Base-by-base conservation (phyloP, 2,329 filamentous ascomycete species). In the Gnomoniopsis smithogilvyi region DNA sequence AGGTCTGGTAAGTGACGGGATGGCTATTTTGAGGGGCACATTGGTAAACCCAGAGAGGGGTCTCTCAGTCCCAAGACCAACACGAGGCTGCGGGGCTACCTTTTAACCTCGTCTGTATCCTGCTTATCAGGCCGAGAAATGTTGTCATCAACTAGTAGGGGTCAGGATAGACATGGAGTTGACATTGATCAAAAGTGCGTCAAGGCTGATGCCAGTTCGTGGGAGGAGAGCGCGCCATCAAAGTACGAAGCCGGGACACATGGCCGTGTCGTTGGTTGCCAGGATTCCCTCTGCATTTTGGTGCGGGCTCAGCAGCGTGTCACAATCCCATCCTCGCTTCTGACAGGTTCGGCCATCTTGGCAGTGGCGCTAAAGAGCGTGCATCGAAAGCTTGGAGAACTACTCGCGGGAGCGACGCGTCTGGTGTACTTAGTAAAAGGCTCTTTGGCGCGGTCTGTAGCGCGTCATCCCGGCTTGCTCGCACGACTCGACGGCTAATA, bases 381-480 rank as follows among this genome's bases (percentile, higher is more conserved):
- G 6, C 15, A 17, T 4, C 19, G 26, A 24, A 24, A 19, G 45
- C 24, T 47, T 49, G 30, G 45, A 56, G 56, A 56, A 48, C 49
- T 30, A 48, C 43, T 51, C 45, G 56, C 55, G 26, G 49, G 49
- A 46, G 26, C 26, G 51, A 47, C 46, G 41, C 48, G 52, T 50
- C 45, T 54, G 26, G 24, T 47, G 52, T 19, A n/a, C n/a, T n/a
- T n/a, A n/a, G n/a, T n/a, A n/a, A n/a, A n/a, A 41, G 11, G 51
- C 45, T 38, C 52, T 47, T 3, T 30, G 22, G 59, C 60, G 60
- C 60, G n/a, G 56, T 34, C 48, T 38, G 49, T 30, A 30, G 52
- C 60, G 60, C 60, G 60, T 59, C 56, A 56, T 43, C 51, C 56
- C 59, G 47, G 56, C 38, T 26, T 36, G 46, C n/a, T 22, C 54